These are phyloP conservation scores for Penicillium brasilianum DNA, from an alignment of 2,329 filamentous ascomycete genomes.

Conservation along the genomic window DNA sequence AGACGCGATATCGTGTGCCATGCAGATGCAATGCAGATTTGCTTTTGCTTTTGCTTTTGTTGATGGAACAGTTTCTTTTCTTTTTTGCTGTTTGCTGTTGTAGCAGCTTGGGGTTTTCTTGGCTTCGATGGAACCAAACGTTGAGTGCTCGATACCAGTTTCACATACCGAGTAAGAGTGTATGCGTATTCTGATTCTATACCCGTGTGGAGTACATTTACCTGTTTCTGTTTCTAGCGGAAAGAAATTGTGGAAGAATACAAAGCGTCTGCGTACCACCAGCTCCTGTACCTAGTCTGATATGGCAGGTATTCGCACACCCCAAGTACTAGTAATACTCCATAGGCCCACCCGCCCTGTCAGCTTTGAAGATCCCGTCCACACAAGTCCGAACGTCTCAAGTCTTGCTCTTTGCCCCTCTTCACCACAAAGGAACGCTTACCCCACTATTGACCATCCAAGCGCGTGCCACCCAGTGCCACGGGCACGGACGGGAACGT, in stretches of 20 bases:
- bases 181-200: conserved; percentile 3
- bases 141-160: not conserved
- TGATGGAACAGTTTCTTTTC: not conserved
- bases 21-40: conserved; percentile 4
- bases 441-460: conserved; percentile 10
- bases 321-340: not conserved
- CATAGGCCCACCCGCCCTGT: not conserved
- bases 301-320: not conserved
- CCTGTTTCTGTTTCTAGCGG: not conserved
- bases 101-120: not conserved
- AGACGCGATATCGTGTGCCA: not conserved
- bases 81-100: not conserved
- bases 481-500: conserved; percentile 4
- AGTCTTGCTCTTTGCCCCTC: not conserved
- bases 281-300: conserved; percentile 5
- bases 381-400: not conserved
- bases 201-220: not conserved
- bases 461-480: conserved; percentile 11
- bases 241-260: not conserved
- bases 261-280: not conserved
- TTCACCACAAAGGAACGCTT: not conserved
- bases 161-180: not conserved
- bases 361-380: not conserved
- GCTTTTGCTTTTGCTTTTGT: not conserved
- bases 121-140: not conserved